Percentiles rank a stretch among this genome's conserved stretches.
Conservation (phyloP, 1,139 yeast genomes). For the Suhomyces atakaporum region DNA sequence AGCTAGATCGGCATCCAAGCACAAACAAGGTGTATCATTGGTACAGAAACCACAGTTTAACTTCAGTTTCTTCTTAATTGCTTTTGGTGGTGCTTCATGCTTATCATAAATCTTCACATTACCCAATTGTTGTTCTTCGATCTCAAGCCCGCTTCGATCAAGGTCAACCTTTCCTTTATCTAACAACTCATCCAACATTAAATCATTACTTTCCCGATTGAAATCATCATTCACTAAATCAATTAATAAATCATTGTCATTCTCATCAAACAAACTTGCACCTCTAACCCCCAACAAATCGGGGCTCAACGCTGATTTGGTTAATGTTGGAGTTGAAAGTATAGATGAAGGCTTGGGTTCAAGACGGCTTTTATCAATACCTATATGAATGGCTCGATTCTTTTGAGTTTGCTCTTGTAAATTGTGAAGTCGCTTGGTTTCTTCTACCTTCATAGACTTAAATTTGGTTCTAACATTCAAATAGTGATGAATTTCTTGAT, state of each 20-base stretch:
- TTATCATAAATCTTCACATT: conserved; percentile 17
- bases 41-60: conserved; percentile 46
- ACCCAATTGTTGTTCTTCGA: conserved; percentile 18
- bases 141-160: conserved; percentile 14
- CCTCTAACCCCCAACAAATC: conserved; percentile 23
- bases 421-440: conserved; percentile 17
- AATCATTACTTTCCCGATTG: conserved; percentile 10
- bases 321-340: conserved; percentile 2
- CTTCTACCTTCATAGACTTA: conserved; percentile 22
- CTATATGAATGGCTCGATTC: not conserved
- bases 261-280: conserved; percentile 21
- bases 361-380: conserved; percentile 1
- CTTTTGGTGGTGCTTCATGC: conserved; percentile 12
- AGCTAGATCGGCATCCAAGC: conserved; percentile 34
- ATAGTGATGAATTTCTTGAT: conserved; percentile 40
- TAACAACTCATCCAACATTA: conserved; percentile 12
- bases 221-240: conserved; percentile 10
- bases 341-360: conserved; percentile 13
- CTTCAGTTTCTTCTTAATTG: conserved; percentile 19
- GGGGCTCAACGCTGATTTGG: conserved; percentile 19
- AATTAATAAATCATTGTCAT: conserved; percentile 9
- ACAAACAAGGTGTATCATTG: conserved; percentile 43
- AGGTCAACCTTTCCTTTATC: conserved; percentile 8
- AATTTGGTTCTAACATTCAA: conserved; percentile 32
- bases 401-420: conserved; percentile 12